Evolutionary conservation across 2,329 filamentous ascomycete genomes (phyloP).

Genomic region (Xylaria sp.): DNA sequence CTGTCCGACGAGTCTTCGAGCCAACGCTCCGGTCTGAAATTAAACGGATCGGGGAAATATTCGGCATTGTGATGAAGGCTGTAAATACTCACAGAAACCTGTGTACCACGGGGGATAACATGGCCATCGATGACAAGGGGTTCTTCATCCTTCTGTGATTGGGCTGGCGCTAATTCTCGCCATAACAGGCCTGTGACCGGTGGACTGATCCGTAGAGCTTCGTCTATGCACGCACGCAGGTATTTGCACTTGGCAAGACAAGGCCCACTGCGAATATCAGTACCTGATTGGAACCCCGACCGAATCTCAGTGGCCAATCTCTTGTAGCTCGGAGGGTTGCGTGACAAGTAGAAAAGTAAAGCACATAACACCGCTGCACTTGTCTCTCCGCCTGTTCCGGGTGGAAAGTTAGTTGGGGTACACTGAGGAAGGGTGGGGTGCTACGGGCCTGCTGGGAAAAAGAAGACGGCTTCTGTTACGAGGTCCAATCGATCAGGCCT

Average conservation of each 20-base stretch:
- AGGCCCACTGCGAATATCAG: slow-evolving; percentile 5
- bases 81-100: slow-evolving; percentile 11
- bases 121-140: slow-evolving; percentile 18
- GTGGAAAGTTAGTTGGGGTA: too few relatives aligned
- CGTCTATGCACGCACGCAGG: slow-evolving; percentile 24
- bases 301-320: slow-evolving; percentile 20
- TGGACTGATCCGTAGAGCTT: slow-evolving; percentile 15
- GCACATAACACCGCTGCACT: slow-evolving; percentile 2
- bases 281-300: background rate
- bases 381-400: slow-evolving; percentile 15
- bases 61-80: slow-evolving; percentile 14
- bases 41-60: slow-evolving; percentile 12
- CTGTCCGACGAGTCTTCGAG: slow-evolving; percentile 12
- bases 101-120: slow-evolving; percentile 3
- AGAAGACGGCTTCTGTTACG: slow-evolving; percentile 1
- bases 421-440: too few relatives aligned
- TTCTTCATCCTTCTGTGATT: background rate
- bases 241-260: slow-evolving; percentile 10
- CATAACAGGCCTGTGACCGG: slow-evolving; percentile 13
- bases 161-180: slow-evolving; percentile 7
- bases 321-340: background rate
- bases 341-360: slow-evolving; percentile 21
- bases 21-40: slow-evolving; percentile 30
- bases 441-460: background rate
- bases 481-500: background rate